These are phyloP conservation scores for Reticulascus tulasneorum DNA, from an alignment of 2,329 filamentous ascomycete genomes.

Conservation along the genomic window DNA sequence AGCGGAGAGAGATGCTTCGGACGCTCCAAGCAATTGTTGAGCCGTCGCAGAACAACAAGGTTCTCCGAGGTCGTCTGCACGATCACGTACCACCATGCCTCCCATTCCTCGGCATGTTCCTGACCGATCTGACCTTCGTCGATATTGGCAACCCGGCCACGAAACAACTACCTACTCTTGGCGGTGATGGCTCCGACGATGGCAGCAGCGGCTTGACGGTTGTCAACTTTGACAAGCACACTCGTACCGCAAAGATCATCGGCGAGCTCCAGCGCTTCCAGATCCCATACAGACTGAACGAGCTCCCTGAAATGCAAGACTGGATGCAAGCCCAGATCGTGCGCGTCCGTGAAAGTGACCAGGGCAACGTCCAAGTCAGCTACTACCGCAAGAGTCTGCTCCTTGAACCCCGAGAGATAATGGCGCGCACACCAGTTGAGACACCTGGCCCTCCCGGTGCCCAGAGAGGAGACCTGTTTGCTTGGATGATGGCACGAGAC, in stretches of 20 bases:
- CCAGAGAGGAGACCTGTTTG: slow-evolving; percentile 39
- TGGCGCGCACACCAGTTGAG: slow-evolving; percentile 27
- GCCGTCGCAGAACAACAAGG: slow-evolving; percentile 84
- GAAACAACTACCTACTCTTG: slow-evolving; percentile 61
- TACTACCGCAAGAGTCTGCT: slow-evolving; percentile 80
- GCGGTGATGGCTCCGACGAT: slow-evolving; percentile 46
- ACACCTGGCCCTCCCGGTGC: slow-evolving; percentile 20
- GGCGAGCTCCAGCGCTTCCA: slow-evolving; percentile 95
- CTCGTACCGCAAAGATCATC: slow-evolving; percentile 90
- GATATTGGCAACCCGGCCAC: slow-evolving; percentile 89
- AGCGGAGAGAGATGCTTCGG: slow-evolving; percentile 76
- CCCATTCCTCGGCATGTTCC: slow-evolving; percentile 92
- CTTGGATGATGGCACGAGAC: slow-evolving; percentile 49
- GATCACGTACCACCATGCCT: slow-evolving; percentile 88
- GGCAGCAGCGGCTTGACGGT: slow-evolving; percentile 67
- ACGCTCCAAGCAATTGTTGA: slow-evolving; percentile 81
- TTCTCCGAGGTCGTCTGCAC: slow-evolving; percentile 76
- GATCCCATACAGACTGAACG: slow-evolving; percentile 79
- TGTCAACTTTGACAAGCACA: slow-evolving; percentile 98
- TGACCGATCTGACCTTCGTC: slow-evolving; percentile 94
- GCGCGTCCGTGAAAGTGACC: slow-evolving; percentile 62
- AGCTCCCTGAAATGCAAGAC: slow-evolving; percentile 84
- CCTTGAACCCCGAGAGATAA: slow-evolving; percentile 68
- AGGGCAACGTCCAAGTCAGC: slow-evolving; percentile 54
- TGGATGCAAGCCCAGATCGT: slow-evolving; percentile 84